Evolutionary conservation across 164 flowering plant species (phyloP).

Genomic region (Magnolia officinalis): DNA sequence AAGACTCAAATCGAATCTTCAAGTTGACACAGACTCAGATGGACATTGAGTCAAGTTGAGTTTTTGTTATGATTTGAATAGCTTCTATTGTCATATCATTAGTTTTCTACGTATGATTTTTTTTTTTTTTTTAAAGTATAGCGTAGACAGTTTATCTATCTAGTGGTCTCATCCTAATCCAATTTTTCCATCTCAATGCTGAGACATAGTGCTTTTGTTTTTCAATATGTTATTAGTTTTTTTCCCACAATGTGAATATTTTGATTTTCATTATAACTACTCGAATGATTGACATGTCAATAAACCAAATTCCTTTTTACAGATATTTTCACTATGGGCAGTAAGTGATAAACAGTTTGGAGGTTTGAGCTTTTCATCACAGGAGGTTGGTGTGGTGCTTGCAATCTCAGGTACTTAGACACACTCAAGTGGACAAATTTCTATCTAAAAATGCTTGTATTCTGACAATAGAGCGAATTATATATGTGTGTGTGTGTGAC

Average conservation of each 20-base stretch:
- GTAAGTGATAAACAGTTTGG: slow-evolving; percentile 50
- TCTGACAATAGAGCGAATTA: not conserved
- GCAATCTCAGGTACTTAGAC: slow-evolving; percentile 47
- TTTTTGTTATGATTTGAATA: too few relatives aligned
- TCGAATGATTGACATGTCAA: not conserved
- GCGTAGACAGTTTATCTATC: not conserved
- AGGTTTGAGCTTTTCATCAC: slow-evolving; percentile 51
- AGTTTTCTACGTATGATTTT: too few relatives aligned
- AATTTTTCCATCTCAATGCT: not conserved
- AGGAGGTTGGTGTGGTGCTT: slow-evolving; percentile 62
- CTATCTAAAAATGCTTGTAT: not conserved
- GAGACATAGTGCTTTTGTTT: not conserved
- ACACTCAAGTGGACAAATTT: not conserved
- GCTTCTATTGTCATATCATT: too few relatives aligned
- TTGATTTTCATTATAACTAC: not conserved
- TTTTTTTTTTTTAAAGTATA: too few relatives aligned
- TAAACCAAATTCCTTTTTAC: not conserved
- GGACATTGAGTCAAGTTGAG: too few relatives aligned
- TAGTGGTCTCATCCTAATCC: not conserved
- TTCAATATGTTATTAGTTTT: not conserved
- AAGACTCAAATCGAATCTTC: too few relatives aligned
- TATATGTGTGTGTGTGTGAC: too few relatives aligned
- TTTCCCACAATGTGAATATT: not conserved
- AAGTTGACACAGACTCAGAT: too few relatives aligned
- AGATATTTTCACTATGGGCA: slow-evolving; percentile 84